phyloP scores from a whole-genome alignment of 2,329 filamentous ascomycete genomes.

The Ophiostoma sp. region DNA sequence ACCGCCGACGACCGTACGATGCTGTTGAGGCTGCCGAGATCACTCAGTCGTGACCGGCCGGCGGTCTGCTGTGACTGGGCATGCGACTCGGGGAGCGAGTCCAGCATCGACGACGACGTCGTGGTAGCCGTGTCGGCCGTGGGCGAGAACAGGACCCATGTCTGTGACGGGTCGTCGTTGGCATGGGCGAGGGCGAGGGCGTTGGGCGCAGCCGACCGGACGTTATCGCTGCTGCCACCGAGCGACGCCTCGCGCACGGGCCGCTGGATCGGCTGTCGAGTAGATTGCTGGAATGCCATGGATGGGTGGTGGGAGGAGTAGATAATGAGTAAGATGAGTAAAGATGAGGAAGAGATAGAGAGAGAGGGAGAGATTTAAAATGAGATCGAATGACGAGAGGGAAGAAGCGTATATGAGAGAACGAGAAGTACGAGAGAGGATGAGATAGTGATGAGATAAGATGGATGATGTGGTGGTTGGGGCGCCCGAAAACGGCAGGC shows the following conservation, averaged over 20 bases:
- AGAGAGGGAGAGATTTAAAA: not conserved
- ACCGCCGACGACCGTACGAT: conserved; percentile 49
- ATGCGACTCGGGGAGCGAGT: conserved; percentile 56
- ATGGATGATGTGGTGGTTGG: conserved; percentile 12
- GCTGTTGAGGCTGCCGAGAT: conserved; percentile 72
- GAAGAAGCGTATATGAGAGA: not conserved
- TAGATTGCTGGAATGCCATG: conserved; percentile 29
- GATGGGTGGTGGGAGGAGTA: not conserved
- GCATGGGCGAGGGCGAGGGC: not conserved
- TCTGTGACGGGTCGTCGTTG: conserved; percentile 61
- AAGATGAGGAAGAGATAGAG: not conserved
- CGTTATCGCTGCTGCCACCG: conserved; percentile 17
- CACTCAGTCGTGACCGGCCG: conserved; percentile 69
- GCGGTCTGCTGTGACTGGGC: conserved; percentile 51
- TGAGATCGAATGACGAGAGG: not conserved
- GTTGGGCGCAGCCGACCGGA: not conserved
- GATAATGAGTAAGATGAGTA: not conserved
- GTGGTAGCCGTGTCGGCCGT: conserved; percentile 56
- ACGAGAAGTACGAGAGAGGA: not conserved
- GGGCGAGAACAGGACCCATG: conserved; percentile 95
- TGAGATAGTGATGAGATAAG: not conserved
- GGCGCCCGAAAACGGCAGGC: conserved; percentile 2
- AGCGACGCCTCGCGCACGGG: conserved; percentile 34
- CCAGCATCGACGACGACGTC: conserved; percentile 59
- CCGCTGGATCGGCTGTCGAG: conserved; percentile 46